Evolutionary conservation across 306 rosid species (phyloP).

Genomic region (Cercis canadensis): DNA sequence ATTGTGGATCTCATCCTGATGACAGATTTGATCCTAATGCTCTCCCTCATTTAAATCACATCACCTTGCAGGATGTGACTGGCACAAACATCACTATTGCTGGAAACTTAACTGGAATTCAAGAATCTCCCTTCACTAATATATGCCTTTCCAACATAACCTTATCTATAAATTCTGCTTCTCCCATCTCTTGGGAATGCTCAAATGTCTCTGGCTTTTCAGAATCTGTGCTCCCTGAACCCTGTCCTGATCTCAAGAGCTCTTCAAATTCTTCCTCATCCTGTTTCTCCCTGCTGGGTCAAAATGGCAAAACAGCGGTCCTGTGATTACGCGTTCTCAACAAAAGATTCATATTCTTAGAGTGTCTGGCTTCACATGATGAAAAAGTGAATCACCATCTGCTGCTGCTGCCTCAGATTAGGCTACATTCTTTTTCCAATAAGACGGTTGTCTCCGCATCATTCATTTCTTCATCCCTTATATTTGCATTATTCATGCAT

Average conservation of each 20-base stretch:
- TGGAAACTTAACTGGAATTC: slow-evolving; percentile 73
- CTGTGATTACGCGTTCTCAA: slow-evolving; percentile 53
- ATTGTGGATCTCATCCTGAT: slow-evolving; percentile 85
- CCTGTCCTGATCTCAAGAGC: slow-evolving; percentile 67
- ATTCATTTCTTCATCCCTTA: slow-evolving; percentile 50
- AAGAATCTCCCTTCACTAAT: slow-evolving; percentile 85
- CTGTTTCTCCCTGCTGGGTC: slow-evolving; percentile 53
- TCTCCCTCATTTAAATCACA: slow-evolving; percentile 68
- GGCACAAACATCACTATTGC: slow-evolving; percentile 77
- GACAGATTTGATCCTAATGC: slow-evolving; percentile 88
- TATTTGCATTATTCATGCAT: slow-evolving; percentile 61
- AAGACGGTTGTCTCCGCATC: slow-evolving; percentile 62
- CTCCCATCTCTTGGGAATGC: slow-evolving; percentile 75
- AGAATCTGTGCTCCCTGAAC: slow-evolving; percentile 74
- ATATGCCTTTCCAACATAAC: slow-evolving; percentile 83
- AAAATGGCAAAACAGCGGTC: slow-evolving; percentile 53
- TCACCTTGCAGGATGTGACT: slow-evolving; percentile 65
- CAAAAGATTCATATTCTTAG: slow-evolving; percentile 41
- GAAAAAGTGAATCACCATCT: slow-evolving; percentile 44
- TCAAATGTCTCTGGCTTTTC: slow-evolving; percentile 83
- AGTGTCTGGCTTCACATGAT: slow-evolving; percentile 34
- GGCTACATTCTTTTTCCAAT: slow-evolving; percentile 74
- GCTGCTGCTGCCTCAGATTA: slow-evolving; percentile 39
- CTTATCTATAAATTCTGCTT: slow-evolving; percentile 56
- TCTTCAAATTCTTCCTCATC: slow-evolving; percentile 59